Evolutionary conservation across 179 eudicot genomes (phyloP).

Genomic region (Actinidia chinensis): DNA sequence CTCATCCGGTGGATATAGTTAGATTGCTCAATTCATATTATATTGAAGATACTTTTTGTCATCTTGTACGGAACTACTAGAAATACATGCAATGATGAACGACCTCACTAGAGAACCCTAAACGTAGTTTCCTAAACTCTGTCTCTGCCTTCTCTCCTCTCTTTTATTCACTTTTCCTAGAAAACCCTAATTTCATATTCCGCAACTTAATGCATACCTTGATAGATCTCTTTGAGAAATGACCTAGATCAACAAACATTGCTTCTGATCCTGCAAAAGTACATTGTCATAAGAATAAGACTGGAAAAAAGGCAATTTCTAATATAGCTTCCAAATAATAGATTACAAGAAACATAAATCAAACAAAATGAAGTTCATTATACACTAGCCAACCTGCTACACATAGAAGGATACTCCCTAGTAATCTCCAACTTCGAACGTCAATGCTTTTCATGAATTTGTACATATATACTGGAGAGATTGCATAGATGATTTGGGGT

Average conservation of each 20-base stretch:
- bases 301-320: not conserved
- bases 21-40: no score
- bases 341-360: not conserved
- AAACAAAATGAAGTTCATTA: conserved; percentile 5
- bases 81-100: no score
- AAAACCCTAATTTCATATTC: no score
- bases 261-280: conserved; percentile 50
- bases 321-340: not conserved
- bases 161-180: no score
- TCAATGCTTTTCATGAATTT: conserved; percentile 30
- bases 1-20: no score
- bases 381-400: conserved; percentile 37
- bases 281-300: not conserved
- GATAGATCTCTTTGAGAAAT: conserved; percentile 50
- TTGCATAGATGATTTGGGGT: conserved; percentile 40
- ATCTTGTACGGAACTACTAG: no score
- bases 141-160: no score
- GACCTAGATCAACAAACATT: conserved; percentile 57
- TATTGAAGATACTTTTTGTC: no score
- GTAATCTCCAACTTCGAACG: conserved; percentile 32
- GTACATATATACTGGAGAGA: conserved; percentile 38
- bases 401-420: conserved; percentile 43
- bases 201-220: conserved; percentile 25
- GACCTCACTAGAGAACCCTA: no score
- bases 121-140: no score